phyloP scores from a whole-genome alignment of 2,329 filamentous ascomycete species.

The Elsinoe batatas region DNA sequence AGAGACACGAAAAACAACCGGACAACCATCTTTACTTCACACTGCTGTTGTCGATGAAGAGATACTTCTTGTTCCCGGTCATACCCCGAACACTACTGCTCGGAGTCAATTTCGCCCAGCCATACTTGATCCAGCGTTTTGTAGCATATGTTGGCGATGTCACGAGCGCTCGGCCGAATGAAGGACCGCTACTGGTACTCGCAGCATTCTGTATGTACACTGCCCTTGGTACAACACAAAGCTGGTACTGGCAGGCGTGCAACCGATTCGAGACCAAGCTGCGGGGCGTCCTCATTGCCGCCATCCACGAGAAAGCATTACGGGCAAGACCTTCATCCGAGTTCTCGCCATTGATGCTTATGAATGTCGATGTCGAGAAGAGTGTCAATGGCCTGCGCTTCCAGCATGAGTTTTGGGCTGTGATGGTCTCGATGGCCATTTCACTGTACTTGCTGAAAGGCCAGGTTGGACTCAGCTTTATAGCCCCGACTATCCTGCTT shows the following conservation, averaged over 20 bases:
- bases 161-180: conserved; percentile 16
- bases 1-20: conserved; percentile 14
- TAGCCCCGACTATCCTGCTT: conserved; percentile 21
- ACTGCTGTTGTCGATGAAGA: conserved; percentile 18
- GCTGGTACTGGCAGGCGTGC: conserved; percentile 22
- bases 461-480: conserved; percentile 21
- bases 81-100: conserved; percentile 20
- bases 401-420: conserved; percentile 23
- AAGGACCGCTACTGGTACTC: conserved; percentile 21
- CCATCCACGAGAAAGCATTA: conserved; percentile 22
- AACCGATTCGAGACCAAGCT: conserved; percentile 21
- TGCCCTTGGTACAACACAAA: conserved; percentile 19
- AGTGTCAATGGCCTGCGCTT: conserved; percentile 18
- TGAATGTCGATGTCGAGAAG: conserved; percentile 26
- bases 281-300: conserved; percentile 20
- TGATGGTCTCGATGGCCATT: conserved; percentile 17
- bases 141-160: conserved; percentile 19
- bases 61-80: conserved; percentile 20
- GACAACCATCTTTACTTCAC: conserved; percentile 15
- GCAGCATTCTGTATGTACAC: conserved; percentile 23
- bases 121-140: conserved; percentile 22
- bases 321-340: conserved; percentile 16
- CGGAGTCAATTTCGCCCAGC: conserved; percentile 20
- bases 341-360: conserved; percentile 21
- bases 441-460: conserved; percentile 22